phyloP scores from a whole-genome alignment of 768 basidiomycete species.

The Thelephora aurantiotincta region DNA sequence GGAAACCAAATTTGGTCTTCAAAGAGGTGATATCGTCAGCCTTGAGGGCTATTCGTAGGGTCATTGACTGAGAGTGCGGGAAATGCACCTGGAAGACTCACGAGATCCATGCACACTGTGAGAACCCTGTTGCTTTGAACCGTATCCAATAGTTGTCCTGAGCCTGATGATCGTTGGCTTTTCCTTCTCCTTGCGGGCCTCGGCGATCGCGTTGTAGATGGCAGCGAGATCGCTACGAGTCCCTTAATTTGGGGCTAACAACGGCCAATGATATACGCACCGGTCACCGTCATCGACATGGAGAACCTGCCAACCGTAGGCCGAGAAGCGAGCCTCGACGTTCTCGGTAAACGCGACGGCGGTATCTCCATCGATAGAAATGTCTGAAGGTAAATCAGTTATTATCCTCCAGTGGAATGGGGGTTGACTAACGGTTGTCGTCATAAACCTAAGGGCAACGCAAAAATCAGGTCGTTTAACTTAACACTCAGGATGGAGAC shows the following conservation, averaged over 20 bases:
- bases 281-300: constrained; percentile 68
- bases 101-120: constrained; percentile 91
- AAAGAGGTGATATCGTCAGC: constrained; percentile 75
- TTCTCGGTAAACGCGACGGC: constrained; percentile 89
- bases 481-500: constrained; percentile 17
- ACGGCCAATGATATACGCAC: constrained; percentile 23
- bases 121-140: constrained; percentile 85
- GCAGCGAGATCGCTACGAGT: constrained; percentile 49
- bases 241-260: constrained; percentile 4
- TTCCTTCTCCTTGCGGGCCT: constrained; percentile 58
- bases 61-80: background rate
- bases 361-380: constrained; percentile 94
- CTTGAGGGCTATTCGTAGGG: constrained; percentile 55
- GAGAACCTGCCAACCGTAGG: constrained; percentile 93
- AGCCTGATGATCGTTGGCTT: constrained; percentile 84
- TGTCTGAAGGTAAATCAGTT: constrained; percentile 35
- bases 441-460: constrained; percentile 59
- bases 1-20: constrained; percentile 77
- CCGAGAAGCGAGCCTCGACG: constrained; percentile 72
- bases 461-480: constrained; percentile 8
- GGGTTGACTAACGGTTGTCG: constrained; percentile 65
- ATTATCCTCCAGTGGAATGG: background rate
- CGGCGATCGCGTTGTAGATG: constrained; percentile 67
- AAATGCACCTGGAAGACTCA: constrained; percentile 27
- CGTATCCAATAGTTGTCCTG: constrained; percentile 85